Evolutionary conservation across 2,329 filamentous ascomycete species (phyloP), one percentile per base, ranked within the genome.

Genomic region (Epichloe gansuensis): DNA sequence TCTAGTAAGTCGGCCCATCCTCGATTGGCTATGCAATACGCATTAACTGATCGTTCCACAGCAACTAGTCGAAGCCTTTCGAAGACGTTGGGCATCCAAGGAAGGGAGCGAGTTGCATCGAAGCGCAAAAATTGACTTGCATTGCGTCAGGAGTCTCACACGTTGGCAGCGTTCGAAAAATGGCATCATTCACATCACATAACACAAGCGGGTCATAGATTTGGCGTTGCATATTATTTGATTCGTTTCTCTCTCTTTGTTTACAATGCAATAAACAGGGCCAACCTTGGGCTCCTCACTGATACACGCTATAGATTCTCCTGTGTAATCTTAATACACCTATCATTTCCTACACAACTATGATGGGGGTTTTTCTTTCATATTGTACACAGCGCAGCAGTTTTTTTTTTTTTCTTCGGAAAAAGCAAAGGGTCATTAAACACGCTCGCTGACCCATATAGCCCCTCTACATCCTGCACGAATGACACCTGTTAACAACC

Each of bases 381-480:
- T 31, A 31, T 31, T 9, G 9, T 31, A 31, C 31, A 31, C 31
- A 31, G 31, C 9, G 31, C 31, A 31, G 9, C 31, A 31, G 17
- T 21, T 21, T 31, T 23, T 13, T 6, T 17, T 46, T 5, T 23
- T 13, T 6, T 17, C 37, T 5, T 17, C 45, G 9, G 9, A 3
- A 25, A 25, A 21, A 3, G 3, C 17, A n/a, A 21, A 7, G 13
- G 17, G 21, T 17, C n/a, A 12, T 67, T 67, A 88, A 52, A 87
- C 78, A 58, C 76, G 78, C 72, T 91, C 87, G 64, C 82, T 95
- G 47, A 95, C 81, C 86, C 89, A 95, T 57, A 98, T 98, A 0
- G 93, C 93, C 0, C 88, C 85, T 57, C 87, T 79, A 68, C 93
- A 98, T 1, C 93, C 93, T n/a, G 86, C 81, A 51, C 91, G 77